A percentile compares a stretch with the other conserved stretches of the same genome.
phyloP scores from a whole-genome alignment of 2,329 filamentous ascomycete species.

The Drechmeria coniospora region DNA sequence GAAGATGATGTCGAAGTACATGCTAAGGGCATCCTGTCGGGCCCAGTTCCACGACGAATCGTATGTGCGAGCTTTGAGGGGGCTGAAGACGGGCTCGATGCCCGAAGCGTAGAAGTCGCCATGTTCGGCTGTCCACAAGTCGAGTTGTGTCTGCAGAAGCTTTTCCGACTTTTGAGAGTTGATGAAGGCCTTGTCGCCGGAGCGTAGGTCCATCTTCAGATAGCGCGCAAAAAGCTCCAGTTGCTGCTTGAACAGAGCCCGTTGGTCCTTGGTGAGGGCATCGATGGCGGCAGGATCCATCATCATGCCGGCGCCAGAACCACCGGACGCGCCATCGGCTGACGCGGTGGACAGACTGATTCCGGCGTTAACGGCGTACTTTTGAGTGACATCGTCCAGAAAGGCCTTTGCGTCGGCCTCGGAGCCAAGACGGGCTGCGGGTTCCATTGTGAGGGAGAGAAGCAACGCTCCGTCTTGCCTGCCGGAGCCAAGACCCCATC shows the following conservation, averaged over 20 bases:
- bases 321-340: slow-evolving; percentile 56
- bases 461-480: slow-evolving; percentile 85
- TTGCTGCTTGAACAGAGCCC: slow-evolving; percentile 93
- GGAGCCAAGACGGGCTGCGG: slow-evolving; percentile 70
- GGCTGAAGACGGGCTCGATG: slow-evolving; percentile 85
- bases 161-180: slow-evolving; percentile 72
- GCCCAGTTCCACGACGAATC: slow-evolving; percentile 99
- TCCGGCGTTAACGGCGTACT: slow-evolving; percentile 73
- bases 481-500: slow-evolving; percentile 77
- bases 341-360: slow-evolving; percentile 68
- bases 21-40: slow-evolving; percentile 87
- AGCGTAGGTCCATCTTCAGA: slow-evolving; percentile 88
- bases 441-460: slow-evolving; percentile 85
- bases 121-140: slow-evolving; percentile 90
- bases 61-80: slow-evolving; percentile 88
- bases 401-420: slow-evolving; percentile 86
- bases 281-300: slow-evolving; percentile 98
- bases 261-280: slow-evolving; percentile 92
- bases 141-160: slow-evolving; percentile 80
- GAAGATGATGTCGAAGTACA: slow-evolving; percentile 99
- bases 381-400: slow-evolving; percentile 75
- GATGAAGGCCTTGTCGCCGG: slow-evolving; percentile 89
- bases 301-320: slow-evolving; percentile 79
- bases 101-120: slow-evolving; percentile 91
- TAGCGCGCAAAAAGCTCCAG: slow-evolving; percentile 90